Evolutionary conservation across 23 red algal genomes (phyloP).

Genomic region (Gracilaria gracilis): DNA sequence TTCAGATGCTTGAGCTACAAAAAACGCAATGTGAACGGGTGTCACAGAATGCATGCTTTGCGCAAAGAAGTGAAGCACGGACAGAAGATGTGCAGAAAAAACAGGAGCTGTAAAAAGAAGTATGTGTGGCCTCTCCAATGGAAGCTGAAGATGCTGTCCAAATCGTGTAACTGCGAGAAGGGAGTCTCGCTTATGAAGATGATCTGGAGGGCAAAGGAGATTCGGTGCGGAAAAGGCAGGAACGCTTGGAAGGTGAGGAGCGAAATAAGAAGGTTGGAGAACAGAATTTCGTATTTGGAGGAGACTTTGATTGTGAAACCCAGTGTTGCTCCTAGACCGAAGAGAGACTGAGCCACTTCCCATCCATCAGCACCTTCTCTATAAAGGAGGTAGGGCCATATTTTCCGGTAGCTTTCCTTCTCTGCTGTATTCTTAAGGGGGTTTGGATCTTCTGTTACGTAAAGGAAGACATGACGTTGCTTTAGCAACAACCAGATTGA

Average conservation of each 20-base stretch:
- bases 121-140: conserved; percentile 24
- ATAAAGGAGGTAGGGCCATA: too few species aligned
- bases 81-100: not conserved
- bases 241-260: not conserved
- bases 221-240: not conserved
- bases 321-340: conserved; percentile 6
- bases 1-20: not conserved
- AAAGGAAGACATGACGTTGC: too few species aligned
- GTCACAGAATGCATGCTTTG: not conserved
- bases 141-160: not conserved
- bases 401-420: too few species aligned
- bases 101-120: not conserved
- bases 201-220: conserved; percentile 9
- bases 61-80: not conserved
- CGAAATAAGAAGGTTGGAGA: not conserved
- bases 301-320: not conserved
- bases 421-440: too few species aligned
- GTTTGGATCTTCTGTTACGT: too few species aligned
- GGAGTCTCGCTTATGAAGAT: not conserved
- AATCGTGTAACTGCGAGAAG: not conserved
- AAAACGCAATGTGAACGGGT: not conserved
- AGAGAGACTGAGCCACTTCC: not conserved
- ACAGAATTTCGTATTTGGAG: not conserved
- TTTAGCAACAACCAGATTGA: too few species aligned
- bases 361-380: not conserved